Conservation (phyloP, 176 grass and related monocot genomes). For the Dactylis glomerata region DNA sequence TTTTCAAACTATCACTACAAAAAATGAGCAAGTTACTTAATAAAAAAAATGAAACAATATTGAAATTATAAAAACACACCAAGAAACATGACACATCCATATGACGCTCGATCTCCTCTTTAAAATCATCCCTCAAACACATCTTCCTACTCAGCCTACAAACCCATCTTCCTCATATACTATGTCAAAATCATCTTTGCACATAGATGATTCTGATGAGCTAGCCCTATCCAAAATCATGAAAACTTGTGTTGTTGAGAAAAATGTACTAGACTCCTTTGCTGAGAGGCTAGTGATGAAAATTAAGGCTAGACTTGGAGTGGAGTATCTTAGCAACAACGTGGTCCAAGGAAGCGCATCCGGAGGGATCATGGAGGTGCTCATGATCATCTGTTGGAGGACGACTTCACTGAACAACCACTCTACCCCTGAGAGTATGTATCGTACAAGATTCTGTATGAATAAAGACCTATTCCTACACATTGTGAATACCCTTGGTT, state of each 20-base stretch:
- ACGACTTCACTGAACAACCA: too few species aligned
- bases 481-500: background rate
- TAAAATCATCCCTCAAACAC: background rate
- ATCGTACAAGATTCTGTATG: background rate
- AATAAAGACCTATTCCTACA: background rate
- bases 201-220: background rate
- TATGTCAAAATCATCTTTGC: background rate
- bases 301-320: background rate
- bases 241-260: background rate
- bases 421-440: background rate
- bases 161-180: background rate
- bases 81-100: background rate
- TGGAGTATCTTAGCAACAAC: background rate
- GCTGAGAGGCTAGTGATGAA: background rate
- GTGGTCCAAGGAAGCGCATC: background rate
- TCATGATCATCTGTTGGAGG: too few species aligned
- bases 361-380: background rate
- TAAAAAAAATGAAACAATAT: too few species aligned
- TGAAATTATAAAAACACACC: too few species aligned
- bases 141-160: background rate
- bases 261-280: background rate
- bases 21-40: too few species aligned
- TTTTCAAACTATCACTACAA: too few species aligned
- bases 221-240: conserved; percentile 1
- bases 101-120: background rate